These are phyloP conservation scores for Aureobasidium sp. DNA, from an alignment of 2,329 filamentous ascomycete genomes.

Conservation along the genomic window DNA sequence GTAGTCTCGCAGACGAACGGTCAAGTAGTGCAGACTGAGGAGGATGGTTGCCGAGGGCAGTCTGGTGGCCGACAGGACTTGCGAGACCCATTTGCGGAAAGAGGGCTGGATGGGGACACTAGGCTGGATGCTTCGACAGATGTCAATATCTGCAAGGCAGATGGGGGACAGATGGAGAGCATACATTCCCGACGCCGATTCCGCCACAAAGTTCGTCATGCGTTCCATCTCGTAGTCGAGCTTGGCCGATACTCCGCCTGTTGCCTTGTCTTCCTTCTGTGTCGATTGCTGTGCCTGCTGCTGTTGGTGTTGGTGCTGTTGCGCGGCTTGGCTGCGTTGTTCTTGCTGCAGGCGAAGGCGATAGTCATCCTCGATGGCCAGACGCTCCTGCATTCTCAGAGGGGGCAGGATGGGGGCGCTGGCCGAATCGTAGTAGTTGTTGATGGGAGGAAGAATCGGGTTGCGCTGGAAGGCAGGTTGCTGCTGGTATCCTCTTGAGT, in stretches of 20 bases:
- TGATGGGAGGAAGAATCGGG: constrained; percentile 29
- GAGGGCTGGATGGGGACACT: constrained; percentile 53
- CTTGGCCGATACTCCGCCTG: constrained; percentile 83
- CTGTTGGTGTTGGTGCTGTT: constrained; percentile 29
- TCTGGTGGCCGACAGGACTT: constrained; percentile 83
- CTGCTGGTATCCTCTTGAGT: constrained; percentile 30
- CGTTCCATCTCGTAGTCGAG: constrained; percentile 94
- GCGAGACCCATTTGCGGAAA: constrained; percentile 86
- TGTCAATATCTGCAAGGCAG: constrained; percentile 56
- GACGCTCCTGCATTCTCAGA: constrained; percentile 37
- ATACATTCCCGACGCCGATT: constrained; percentile 74
- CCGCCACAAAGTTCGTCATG: constrained; percentile 91
- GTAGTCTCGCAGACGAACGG: constrained; percentile 58
- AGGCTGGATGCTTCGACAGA: constrained; percentile 56
- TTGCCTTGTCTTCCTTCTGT: constrained; percentile 57
- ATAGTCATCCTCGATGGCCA: constrained; percentile 33
- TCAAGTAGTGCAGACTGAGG: constrained; percentile 82
- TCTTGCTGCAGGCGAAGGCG: constrained; percentile 33
- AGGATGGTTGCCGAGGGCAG: constrained; percentile 87
- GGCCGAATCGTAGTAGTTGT: constrained; percentile 38
- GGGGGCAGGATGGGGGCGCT: constrained; percentile 42
- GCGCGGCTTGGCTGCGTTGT: constrained; percentile 28
- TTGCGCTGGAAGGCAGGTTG: constrained; percentile 21
- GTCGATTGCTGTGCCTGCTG: constrained; percentile 33
- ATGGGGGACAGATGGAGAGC: constrained; percentile 49